Conservation (phyloP, 2,329 filamentous ascomycete species). For the Penicillium sp. region DNA sequence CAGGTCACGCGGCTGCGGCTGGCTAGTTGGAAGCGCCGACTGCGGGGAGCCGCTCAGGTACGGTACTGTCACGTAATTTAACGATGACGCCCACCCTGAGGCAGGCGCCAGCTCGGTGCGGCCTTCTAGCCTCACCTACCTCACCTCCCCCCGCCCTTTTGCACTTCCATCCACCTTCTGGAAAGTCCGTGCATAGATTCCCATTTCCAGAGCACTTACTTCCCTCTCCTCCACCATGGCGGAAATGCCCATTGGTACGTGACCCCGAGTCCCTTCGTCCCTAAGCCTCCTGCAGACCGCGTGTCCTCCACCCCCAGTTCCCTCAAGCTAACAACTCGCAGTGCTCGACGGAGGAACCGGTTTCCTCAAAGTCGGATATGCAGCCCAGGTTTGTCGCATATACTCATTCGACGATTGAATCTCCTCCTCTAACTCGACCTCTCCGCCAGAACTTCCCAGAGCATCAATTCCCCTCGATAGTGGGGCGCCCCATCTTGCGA, state of each 20-base stretch:
- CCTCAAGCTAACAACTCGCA: conserved; percentile 50
- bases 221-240: conserved; percentile 43
- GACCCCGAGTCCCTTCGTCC: conserved; percentile 7
- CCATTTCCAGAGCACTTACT: background rate
- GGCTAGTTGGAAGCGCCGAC: background rate
- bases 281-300: conserved; percentile 20
- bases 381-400: conserved; percentile 69
- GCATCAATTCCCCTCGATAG: conserved; percentile 97
- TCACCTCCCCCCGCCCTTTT: conserved; percentile 24
- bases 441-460: conserved; percentile 89
- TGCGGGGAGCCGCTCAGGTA: conserved; percentile 25
- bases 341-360: conserved; percentile 99
- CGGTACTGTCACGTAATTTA: conserved; percentile 34
- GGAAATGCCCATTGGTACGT: conserved; percentile 55
- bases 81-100: conserved; percentile 28
- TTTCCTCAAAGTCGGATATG: conserved; percentile 99
- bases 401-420: background rate
- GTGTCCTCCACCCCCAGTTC: conserved; percentile 28
- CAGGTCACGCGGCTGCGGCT: conserved; percentile 18
- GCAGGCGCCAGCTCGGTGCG: background rate
- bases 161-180: conserved; percentile 21
- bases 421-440: conserved; percentile 12
- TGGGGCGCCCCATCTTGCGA: conserved; percentile 95
- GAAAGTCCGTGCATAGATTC: conserved; percentile 12
- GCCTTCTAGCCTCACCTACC: conserved; percentile 11